These are phyloP conservation scores for Beta lomatogona DNA, from an alignment of 179 eudicot species.

Conservation along the genomic window DNA sequence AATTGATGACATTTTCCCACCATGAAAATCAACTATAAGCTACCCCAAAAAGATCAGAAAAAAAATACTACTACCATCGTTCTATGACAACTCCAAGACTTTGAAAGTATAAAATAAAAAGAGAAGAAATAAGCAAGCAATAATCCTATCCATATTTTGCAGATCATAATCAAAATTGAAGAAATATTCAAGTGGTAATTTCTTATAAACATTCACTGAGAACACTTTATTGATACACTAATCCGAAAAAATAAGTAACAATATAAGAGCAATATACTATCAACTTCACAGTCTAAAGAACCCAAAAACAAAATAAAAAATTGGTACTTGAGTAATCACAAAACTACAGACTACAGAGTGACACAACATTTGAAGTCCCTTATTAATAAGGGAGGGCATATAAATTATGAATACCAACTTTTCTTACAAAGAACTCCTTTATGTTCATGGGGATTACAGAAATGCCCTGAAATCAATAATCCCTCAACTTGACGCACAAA, in stretches of 20 bases:
- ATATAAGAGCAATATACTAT: conserved; percentile 14
- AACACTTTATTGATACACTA: conserved; percentile 19
- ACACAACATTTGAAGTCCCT: conserved; percentile 32
- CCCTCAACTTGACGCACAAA: conserved; percentile 40
- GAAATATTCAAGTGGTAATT: background rate
- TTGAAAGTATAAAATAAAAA: too few relatives aligned
- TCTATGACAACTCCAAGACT: too few relatives aligned
- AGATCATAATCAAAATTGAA: too few relatives aligned
- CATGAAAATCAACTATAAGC: too few relatives aligned
- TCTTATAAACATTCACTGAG: background rate
- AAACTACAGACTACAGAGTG: conserved; percentile 32
- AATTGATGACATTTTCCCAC: too few relatives aligned
- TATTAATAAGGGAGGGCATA: conserved; percentile 27
- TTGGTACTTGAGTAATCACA: background rate
- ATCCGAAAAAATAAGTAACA: background rate
- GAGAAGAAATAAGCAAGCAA: background rate
- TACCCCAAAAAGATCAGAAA: too few relatives aligned
- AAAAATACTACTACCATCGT: too few relatives aligned
- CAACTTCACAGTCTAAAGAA: conserved; percentile 11
- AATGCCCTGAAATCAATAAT: conserved; percentile 27
- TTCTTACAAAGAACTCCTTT: conserved; percentile 15
- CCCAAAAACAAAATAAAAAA: conserved; percentile 1
- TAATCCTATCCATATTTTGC: background rate
- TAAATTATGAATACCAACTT: conserved; percentile 22
- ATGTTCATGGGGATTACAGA: conserved; percentile 37